These are phyloP conservation scores for Pascua sp. DNA, from an alignment of 1,284 basidiomycete species.

Conservation along the genomic window DNA sequence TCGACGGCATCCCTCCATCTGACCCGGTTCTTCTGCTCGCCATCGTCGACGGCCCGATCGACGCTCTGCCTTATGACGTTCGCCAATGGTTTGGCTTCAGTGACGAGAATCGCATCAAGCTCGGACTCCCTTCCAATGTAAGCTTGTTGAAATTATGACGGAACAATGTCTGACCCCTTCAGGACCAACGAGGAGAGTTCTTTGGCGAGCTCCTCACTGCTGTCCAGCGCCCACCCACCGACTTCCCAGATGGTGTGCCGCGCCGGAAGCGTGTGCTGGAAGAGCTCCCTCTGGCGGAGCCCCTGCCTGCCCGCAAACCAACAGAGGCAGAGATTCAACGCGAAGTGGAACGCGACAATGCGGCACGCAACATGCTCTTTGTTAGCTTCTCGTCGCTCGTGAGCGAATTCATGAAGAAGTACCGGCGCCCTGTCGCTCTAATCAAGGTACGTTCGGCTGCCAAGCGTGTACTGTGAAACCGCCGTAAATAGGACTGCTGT, in stretches of 20 bases:
- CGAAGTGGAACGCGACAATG: constrained; percentile 77
- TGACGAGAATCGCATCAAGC: constrained; percentile 68
- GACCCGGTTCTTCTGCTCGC: constrained; percentile 90
- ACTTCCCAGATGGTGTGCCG: constrained; percentile 87
- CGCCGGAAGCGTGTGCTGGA: constrained; percentile 81
- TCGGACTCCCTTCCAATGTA: constrained; percentile 55
- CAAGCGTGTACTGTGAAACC: not conserved
- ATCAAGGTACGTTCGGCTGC: constrained; percentile 60
- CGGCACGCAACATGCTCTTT: constrained; percentile 76
- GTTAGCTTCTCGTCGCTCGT: constrained; percentile 82
- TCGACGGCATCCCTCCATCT: constrained; percentile 82
- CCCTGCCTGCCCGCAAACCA: constrained; percentile 77
- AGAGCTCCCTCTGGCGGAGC: constrained; percentile 81
- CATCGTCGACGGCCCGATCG: constrained; percentile 73
- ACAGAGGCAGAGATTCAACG: constrained; percentile 77
- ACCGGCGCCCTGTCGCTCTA: constrained; percentile 81
- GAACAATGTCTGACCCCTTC: no score
- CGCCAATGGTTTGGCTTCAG: constrained; percentile 83
- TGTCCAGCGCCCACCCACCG: constrained; percentile 70
- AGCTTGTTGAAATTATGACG: no score
- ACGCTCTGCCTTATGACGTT: constrained; percentile 74
- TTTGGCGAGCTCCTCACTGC: constrained; percentile 70
- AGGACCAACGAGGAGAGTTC: constrained; percentile 66
- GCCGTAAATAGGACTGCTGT: no score
- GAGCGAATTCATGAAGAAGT: constrained; percentile 86